Evolutionary conservation across 305 asterid genomes (phyloP).

Genomic region (Ilex paraguariensis): DNA sequence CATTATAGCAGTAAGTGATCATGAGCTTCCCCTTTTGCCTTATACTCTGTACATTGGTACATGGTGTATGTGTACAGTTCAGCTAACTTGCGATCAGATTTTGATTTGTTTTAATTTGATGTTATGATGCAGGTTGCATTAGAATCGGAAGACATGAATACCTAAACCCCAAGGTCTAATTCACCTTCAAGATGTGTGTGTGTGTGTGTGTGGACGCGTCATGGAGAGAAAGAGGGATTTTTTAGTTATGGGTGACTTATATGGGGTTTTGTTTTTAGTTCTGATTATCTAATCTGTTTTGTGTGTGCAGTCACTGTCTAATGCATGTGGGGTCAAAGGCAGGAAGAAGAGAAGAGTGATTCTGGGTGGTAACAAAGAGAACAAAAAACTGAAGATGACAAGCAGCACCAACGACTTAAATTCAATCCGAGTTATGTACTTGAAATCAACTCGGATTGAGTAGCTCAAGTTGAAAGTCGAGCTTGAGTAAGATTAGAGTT

Average conservation of each 20-base stretch:
- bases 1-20: constrained; percentile 44
- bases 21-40: neutral
- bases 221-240: no score
- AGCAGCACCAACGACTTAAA: constrained; percentile 26
- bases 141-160: constrained; percentile 59
- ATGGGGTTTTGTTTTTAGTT: neutral
- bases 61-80: neutral
- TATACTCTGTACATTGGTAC: no score
- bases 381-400: constrained; percentile 55
- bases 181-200: neutral
- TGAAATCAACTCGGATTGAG: no score
- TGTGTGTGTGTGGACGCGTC: no score
- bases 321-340: constrained; percentile 95
- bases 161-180: constrained; percentile 53
- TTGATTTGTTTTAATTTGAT: neutral
- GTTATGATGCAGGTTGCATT: constrained; percentile 39
- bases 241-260: neutral
- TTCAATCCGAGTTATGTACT: no score
- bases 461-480: no score
- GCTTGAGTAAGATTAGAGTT: no score
- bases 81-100: no score
- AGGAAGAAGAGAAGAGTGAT: constrained; percentile 85
- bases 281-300: neutral
- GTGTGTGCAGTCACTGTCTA: constrained; percentile 70
- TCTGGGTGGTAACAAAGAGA: constrained; percentile 64